A percentile compares a stretch with the other conserved stretches of the same genome.
Evolutionary conservation across 768 basidiomycete species (phyloP).

Genomic region (Lentinus tigrinus): DNA sequence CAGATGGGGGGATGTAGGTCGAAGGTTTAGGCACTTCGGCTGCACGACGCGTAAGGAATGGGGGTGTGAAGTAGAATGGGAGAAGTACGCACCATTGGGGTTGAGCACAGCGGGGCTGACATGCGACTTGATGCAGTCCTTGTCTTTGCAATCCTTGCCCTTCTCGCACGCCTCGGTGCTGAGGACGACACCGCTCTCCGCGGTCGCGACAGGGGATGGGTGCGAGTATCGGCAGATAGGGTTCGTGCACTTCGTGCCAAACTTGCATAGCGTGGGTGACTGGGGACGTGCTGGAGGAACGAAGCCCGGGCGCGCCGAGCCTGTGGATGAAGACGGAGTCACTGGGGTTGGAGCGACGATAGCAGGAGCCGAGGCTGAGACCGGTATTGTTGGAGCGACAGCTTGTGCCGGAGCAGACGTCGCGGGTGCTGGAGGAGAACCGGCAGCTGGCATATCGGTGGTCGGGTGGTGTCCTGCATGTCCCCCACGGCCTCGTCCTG

Average conservation of each 20-base stretch:
- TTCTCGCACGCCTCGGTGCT: slow-evolving; percentile 92
- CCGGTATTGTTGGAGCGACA: slow-evolving; percentile 9
- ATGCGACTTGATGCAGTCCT: slow-evolving; percentile 90
- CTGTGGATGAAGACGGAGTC: slow-evolving; percentile 10
- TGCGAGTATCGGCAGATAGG: slow-evolving; percentile 88
- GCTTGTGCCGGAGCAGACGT: not conserved
- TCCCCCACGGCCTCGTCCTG: slow-evolving; percentile 22
- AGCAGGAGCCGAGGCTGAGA: slow-evolving; percentile 3
- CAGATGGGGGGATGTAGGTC: slow-evolving; percentile 35
- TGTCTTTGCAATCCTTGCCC: slow-evolving; percentile 86
- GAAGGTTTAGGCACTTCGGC: slow-evolving; percentile 36
- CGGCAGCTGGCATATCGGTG: slow-evolving; percentile 8
- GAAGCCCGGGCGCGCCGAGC: slow-evolving; percentile 43
- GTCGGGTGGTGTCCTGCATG: slow-evolving; percentile 21
- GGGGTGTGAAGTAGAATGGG: not conserved
- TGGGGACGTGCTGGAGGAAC: slow-evolving; percentile 75
- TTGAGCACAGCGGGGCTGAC: slow-evolving; percentile 82
- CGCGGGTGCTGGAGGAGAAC: slow-evolving; percentile 9
- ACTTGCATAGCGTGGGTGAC: slow-evolving; percentile 93
- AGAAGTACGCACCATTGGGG: slow-evolving; percentile 49
- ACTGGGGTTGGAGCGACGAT: slow-evolving; percentile 18
- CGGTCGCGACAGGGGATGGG: slow-evolving; percentile 94
- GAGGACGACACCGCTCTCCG: slow-evolving; percentile 91
- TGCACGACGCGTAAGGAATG: not conserved
- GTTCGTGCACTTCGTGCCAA: slow-evolving; percentile 87